These are phyloP conservation scores for Isatis tinctoria DNA, from an alignment of 345 rosid species.

Conservation along the genomic window DNA sequence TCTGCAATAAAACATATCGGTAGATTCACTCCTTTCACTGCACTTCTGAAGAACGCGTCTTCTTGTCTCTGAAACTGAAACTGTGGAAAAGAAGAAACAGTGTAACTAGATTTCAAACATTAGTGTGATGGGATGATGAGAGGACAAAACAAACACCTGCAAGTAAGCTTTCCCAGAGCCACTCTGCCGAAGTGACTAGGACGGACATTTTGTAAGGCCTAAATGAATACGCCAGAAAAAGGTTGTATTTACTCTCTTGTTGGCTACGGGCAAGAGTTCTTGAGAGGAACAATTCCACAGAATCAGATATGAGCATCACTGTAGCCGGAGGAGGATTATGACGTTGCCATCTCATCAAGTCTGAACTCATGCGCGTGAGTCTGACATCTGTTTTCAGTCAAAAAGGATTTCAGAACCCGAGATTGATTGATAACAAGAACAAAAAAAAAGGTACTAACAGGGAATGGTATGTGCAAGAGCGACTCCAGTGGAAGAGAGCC, in stretches of 20 bases:
- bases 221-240: background rate
- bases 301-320: background rate
- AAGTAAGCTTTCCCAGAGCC: constrained; percentile 13
- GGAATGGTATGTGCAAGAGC: background rate
- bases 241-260: background rate
- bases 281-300: background rate
- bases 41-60: no score
- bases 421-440: no score
- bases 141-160: background rate
- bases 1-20: background rate
- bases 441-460: background rate
- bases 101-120: no score
- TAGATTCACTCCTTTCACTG: background rate
- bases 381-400: background rate
- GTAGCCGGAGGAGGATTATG: background rate
- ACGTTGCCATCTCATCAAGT: background rate
- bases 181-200: constrained; percentile 12
- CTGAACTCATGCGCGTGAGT: background rate
- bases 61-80: no score
- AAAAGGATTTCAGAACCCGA: no score
- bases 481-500: constrained; percentile 7
- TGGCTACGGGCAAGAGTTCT: background rate
- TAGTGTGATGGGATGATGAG: no score
- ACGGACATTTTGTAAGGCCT: background rate
- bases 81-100: no score